Percentiles rank a stretch among this genome's conserved stretches.
These are phyloP conservation scores for Hypoxylon sp. DNA, from an alignment of 2,329 filamentous ascomycete species.

Conservation along the genomic window DNA sequence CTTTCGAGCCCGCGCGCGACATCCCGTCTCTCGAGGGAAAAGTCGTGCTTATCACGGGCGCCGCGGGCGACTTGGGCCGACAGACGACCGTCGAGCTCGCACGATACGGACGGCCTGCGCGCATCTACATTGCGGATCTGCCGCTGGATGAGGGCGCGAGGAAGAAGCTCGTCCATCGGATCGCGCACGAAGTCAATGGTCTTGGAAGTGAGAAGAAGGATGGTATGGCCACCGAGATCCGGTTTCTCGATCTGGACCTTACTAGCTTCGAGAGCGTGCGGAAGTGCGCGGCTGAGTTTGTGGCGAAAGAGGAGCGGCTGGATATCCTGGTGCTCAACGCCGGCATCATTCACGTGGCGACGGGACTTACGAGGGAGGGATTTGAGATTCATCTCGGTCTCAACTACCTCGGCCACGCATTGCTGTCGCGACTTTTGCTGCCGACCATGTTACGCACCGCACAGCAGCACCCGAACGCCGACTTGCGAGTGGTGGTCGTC, in stretches of 20 bases:
- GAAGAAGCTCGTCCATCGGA: conserved; percentile 11
- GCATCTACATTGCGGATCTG: conserved; percentile 33
- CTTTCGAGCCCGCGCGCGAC: conserved; percentile 30
- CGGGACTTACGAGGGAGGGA: conserved; percentile 37
- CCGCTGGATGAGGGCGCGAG: conserved; percentile 23
- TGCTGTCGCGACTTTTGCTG: conserved; percentile 20
- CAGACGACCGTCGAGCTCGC: conserved; percentile 35
- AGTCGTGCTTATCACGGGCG: conserved; percentile 34
- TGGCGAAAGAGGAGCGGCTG: conserved; percentile 17
- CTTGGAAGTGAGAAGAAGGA: not conserved
- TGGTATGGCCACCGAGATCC: not conserved
- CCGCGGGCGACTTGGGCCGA: conserved; percentile 13
- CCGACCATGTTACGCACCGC: conserved; percentile 1
- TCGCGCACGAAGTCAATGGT: conserved; percentile 19
- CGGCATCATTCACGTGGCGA: conserved; percentile 18
- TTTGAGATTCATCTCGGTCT: conserved; percentile 40
- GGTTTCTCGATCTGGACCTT: conserved; percentile 27
- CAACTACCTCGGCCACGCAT: conserved; percentile 37
- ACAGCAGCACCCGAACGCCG: not conserved
- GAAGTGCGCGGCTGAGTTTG: conserved; percentile 19
- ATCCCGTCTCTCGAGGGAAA: conserved; percentile 35
- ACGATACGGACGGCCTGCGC: conserved; percentile 26
- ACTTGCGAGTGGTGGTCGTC: conserved; percentile 45
- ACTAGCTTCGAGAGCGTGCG: conserved; percentile 18
- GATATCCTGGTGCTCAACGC: conserved; percentile 35